Base-by-base conservation (phyloP, 768 basidiomycete genomes). In the Xerocomus spinulosus region DNA sequence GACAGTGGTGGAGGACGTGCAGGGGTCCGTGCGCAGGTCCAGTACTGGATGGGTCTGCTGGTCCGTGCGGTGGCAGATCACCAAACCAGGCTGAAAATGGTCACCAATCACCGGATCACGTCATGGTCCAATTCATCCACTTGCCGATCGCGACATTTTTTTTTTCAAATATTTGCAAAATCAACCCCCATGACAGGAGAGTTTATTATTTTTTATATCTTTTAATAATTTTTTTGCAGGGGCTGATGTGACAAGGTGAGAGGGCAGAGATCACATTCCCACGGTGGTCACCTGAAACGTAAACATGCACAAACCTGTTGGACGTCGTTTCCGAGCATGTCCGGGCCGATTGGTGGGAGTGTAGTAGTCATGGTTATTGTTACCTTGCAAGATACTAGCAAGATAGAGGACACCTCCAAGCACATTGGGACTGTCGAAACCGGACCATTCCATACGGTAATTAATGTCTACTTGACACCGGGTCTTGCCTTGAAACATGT, bases 51-150 rank as follows among this genome's bases (percentile, higher is more conserved):
- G n/a, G n/a, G n/a, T n/a, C 5, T 24, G 23, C n/a, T 54, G 64
- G 55, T 52, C 56, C 61, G 66, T 68, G 64, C 63, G 61, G 54
- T 54, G 66, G 60, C 58, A 64, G 54, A 62, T 58, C 51, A 48
- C 40, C 33, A 48, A 39, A 50, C 40, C 13, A 44, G 40, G 30
- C 65, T 49, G 28, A 46, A 48, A 47, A 42, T 14, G 60, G 54
- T 8, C 41, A 42, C 47, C 43, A 35, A 52, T 48, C 57, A 61
- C 55, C 61, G 62, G 61, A 64, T 66, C 64, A 66, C 67, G 64
- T 64, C 62, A 68, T 53, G 17, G 33, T 25, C 54, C 50, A 52
- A 68, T 59, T 57, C 53, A 62, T 41, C 52, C 52, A 58, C 44
- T 49, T 57, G 58, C 61, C 63, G 66, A 68, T 68, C 63, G 55